Evolutionary conservation across 2,329 filamentous ascomycete species (phyloP).

Genomic region (Tolypocladium cylindrosporum): DNA sequence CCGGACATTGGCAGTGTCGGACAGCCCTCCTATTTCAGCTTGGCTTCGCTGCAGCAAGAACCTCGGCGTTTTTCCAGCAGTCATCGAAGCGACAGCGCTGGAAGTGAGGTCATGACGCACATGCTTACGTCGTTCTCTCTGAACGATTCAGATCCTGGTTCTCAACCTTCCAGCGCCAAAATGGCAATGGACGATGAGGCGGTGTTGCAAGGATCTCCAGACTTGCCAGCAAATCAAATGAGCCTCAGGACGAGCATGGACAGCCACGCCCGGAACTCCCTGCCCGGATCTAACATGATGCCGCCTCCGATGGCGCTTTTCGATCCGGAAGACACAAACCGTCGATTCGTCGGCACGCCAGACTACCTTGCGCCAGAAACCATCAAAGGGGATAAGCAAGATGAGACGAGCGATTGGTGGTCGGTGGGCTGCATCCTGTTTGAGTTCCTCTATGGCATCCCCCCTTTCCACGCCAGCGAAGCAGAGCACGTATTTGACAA

Average conservation of each 20-base stretch:
- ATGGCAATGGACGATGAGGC: conserved; percentile 69
- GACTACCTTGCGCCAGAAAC: conserved; percentile 97
- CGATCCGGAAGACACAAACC: conserved; percentile 85
- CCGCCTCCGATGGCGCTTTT: conserved; percentile 90
- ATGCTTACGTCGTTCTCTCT: conserved; percentile 77
- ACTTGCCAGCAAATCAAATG: conserved; percentile 43
- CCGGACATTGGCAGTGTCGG: conserved; percentile 56
- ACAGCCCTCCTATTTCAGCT: conserved; percentile 88
- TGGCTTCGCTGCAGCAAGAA: conserved; percentile 50
- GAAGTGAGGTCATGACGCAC: conserved; percentile 72
- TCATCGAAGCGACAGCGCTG: conserved; percentile 83
- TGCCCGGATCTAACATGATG: conserved; percentile 58
- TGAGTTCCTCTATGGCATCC: conserved; percentile 87
- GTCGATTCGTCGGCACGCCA: conserved; percentile 90
- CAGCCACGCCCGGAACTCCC: conserved; percentile 20
- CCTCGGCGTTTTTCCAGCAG: conserved; percentile 59
- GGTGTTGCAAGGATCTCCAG: conserved; percentile 65
- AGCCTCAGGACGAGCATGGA: conserved; percentile 21
- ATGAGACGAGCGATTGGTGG: conserved; percentile 99
- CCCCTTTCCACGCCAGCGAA: conserved; percentile 83
- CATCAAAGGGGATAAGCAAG: conserved; percentile 87
- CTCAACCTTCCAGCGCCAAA: conserved; percentile 34
- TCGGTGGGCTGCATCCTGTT: conserved; percentile 98
- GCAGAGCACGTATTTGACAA: conserved; percentile 96
- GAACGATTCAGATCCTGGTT: conserved; percentile 43